These are phyloP conservation scores for Mucuna pruriens DNA, from an alignment of 306 rosid genomes.

Conservation along the genomic window DNA sequence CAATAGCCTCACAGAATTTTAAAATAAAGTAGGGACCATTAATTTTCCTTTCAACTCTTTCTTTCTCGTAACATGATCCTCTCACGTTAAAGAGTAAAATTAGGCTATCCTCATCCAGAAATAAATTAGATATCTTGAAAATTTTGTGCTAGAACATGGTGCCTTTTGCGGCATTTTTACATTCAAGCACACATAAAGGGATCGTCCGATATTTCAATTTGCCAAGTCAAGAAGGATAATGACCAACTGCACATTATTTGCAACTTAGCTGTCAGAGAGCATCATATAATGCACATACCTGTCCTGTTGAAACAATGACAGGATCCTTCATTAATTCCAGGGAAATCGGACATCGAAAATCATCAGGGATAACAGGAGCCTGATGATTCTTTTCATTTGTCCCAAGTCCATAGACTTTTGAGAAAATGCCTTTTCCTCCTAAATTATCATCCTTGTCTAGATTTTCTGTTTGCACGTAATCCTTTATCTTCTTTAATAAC, in stretches of 20 bases:
- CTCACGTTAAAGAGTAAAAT: not conserved
- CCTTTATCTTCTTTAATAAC: conserved; percentile 82
- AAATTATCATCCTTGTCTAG: conserved; percentile 56
- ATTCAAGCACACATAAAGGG: conserved; percentile 22
- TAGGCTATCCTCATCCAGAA: conserved; percentile 25
- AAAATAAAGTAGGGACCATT: conserved; percentile 9
- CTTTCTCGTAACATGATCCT: conserved; percentile 13
- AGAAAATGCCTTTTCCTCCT: conserved; percentile 50
- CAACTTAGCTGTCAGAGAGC: conserved; percentile 33
- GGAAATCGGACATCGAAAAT: conserved; percentile 97
- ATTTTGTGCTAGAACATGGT: conserved; percentile 1
- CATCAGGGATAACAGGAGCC: conserved; percentile 73
- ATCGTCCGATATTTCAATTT: conserved; percentile 6
- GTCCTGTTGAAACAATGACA: conserved; percentile 98
- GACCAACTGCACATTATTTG: not conserved
- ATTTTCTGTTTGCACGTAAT: conserved; percentile 82
- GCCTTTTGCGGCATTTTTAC: conserved; percentile 24
- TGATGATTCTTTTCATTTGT: conserved; percentile 58
- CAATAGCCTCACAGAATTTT: not conserved
- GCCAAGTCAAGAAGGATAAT: conserved; percentile 15
- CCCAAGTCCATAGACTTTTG: conserved; percentile 56
- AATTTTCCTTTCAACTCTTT: not conserved
- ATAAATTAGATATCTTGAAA: conserved; percentile 31
- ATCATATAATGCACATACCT: conserved; percentile 60
- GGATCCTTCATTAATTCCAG: conserved; percentile 97